These are phyloP conservation scores for Thielaviopsis ethacetica DNA, from an alignment of 2,329 filamentous ascomycete species.

Conservation along the genomic window DNA sequence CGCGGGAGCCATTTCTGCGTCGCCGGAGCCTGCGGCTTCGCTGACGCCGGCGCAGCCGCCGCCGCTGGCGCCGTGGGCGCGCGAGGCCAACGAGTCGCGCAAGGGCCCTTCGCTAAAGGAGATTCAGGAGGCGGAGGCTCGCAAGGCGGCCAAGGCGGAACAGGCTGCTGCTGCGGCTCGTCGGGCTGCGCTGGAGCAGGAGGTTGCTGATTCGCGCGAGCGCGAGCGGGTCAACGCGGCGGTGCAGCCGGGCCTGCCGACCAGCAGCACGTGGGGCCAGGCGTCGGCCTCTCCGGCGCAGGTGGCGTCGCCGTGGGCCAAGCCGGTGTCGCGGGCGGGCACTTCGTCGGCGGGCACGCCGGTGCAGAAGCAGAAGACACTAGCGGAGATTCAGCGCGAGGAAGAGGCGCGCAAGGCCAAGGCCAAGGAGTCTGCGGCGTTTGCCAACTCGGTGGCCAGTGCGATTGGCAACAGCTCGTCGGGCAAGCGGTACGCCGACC, in stretches of 20 bases:
- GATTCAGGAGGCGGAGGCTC: slow-evolving; percentile 90
- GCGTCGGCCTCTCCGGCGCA: slow-evolving; percentile 48
- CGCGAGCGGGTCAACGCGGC: slow-evolving; percentile 36
- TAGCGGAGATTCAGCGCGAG: slow-evolving; percentile 92
- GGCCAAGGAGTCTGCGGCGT: slow-evolving; percentile 33
- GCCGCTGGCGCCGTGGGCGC: slow-evolving; percentile 87
- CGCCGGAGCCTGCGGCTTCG: slow-evolving; percentile 39
- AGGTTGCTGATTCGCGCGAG: slow-evolving; percentile 43
- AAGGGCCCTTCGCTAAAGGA: slow-evolving; percentile 89
- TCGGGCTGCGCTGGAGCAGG: slow-evolving; percentile 65
- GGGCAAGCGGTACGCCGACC: slow-evolving; percentile 85
- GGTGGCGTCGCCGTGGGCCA: slow-evolving; percentile 45
- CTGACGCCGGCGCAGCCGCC: slow-evolving; percentile 33
- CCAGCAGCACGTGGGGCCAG: slow-evolving; percentile 78
- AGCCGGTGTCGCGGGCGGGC: slow-evolving; percentile 28
- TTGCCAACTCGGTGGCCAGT: slow-evolving; percentile 16
- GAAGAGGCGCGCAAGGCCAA: slow-evolving; percentile 82
- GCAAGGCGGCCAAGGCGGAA: slow-evolving; percentile 79
- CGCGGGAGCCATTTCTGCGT: slow-evolving; percentile 6
- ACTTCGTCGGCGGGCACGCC: slow-evolving; percentile 23
- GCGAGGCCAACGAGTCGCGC: slow-evolving; percentile 56
- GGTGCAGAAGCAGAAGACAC: slow-evolving; percentile 56
- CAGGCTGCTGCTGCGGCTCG: slow-evolving; percentile 63
- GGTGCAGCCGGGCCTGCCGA: slow-evolving; percentile 60
- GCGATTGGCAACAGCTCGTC: slow-evolving; percentile 24